phyloP scores from a whole-genome alignment of 2,329 filamentous ascomycete genomes.

The Pseudogymnoascus sp. region DNA sequence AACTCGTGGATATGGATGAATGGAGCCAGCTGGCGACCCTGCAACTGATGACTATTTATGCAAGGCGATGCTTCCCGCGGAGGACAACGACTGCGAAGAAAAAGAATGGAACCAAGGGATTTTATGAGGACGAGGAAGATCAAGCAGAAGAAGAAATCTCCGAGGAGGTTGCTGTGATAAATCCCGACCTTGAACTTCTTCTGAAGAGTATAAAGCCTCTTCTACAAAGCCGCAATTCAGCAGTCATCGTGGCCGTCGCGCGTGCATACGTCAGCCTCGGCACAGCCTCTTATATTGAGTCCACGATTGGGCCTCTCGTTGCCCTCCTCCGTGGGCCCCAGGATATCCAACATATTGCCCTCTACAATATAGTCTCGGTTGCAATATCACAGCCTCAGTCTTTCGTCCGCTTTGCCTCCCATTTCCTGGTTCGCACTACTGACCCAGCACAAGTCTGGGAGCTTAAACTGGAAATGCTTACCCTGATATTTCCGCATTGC shows the following conservation, averaged over 20 bases:
- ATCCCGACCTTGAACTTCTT: conserved; percentile 75
- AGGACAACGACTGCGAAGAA: conserved; percentile 51
- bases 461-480: conserved; percentile 84
- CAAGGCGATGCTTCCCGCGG: conserved; percentile 77
- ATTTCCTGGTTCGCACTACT: conserved; percentile 76
- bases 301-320: conserved; percentile 73
- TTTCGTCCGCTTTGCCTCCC: conserved; percentile 83
- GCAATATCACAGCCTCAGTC: conserved; percentile 64
- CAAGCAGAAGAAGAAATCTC: conserved; percentile 35
- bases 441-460: conserved; percentile 79
- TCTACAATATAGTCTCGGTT: conserved; percentile 94
- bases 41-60: conserved; percentile 73
- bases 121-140: conserved; percentile 65
- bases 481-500: conserved; percentile 81
- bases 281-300: conserved; percentile 64
- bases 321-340: conserved; percentile 75
- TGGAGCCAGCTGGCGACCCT: conserved; percentile 88
- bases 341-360: conserved; percentile 80
- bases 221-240: conserved; percentile 85
- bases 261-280: conserved; percentile 80
- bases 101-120: conserved; percentile 51
- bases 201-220: conserved; percentile 74
- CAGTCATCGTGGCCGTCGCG: conserved; percentile 80
- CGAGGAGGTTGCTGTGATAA: conserved; percentile 51
- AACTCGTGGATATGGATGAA: conserved; percentile 97